Base-by-base conservation (phyloP, 495 filamentous ascomycete genomes). In the Aspergillus steynii region DNA sequence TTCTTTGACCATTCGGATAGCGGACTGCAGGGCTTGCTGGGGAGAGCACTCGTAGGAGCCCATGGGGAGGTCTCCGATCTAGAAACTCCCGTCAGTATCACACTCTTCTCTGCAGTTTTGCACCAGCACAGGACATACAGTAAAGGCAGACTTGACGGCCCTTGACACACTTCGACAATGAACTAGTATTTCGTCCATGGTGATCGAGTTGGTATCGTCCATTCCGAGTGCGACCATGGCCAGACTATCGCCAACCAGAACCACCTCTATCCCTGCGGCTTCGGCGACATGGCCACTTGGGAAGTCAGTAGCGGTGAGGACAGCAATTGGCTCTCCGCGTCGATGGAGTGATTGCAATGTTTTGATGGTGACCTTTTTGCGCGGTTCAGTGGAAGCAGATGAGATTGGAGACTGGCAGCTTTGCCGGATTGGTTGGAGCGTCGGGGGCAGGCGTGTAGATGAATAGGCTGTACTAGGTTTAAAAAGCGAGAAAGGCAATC, bases 151-250 rank as follows among this genome's bases (percentile, higher is more conserved):
- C 65, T 88, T 90, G 48, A 87, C 88, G 29, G 89, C 95, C 10
- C 95, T 84, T 42, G 91, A 84, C 27, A 99, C 95, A 50, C 91
- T 93, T 65, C 92, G 86, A 75, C 93, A 97, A 74, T 98, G 95
- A 66, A 98, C 74, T 51, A 98, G 74, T 93, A 99, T 98, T 67
- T 98, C 93, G 52, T 97, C 91, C 56, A 96, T 79, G 25, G 88
- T 63, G 9, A 97, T 85, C 70, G 96, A 92, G 64, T 86, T 94
- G 2, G 93, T 97, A 71, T 96, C 95, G 62, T 95, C 86, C 93
- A 98, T 92, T 28, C 95, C 95, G 59, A 99, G 76, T 5, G 92
- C 93, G 1, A 99, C 96, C 95, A 99, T 99, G 37, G 96, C 95
- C 66, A 99, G 76, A 68, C 93, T 97, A 79, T 99, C 95, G 37